A percentile compares a stretch with the other conserved stretches of the same genome.
phyloP scores from a whole-genome alignment of 306 rosid species.

The Medicago arabica region DNA sequence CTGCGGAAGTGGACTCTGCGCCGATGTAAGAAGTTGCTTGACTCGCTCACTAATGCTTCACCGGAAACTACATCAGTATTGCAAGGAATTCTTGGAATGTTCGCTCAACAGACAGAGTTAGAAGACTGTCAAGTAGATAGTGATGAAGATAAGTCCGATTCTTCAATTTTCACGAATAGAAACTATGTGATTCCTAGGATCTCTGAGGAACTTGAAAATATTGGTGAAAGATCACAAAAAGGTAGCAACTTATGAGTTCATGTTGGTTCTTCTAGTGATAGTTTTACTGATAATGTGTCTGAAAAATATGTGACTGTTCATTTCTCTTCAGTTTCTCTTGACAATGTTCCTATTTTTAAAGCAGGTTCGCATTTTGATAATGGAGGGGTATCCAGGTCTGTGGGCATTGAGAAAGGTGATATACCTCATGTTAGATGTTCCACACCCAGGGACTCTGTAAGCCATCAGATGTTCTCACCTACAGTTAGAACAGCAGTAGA shows the following conservation, averaged over 20 bases:
- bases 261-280: slow-evolving; percentile 51
- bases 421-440: slow-evolving; percentile 58
- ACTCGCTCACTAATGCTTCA: slow-evolving; percentile 49
- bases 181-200: slow-evolving; percentile 50
- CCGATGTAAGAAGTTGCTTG: slow-evolving; percentile 63
- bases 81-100: slow-evolving; percentile 58
- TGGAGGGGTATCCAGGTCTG: slow-evolving; percentile 65
- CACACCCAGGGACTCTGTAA: slow-evolving; percentile 61
- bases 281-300: slow-evolving; percentile 49
- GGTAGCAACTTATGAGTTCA: slow-evolving; percentile 51
- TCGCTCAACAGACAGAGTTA: slow-evolving; percentile 47
- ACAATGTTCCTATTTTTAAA: slow-evolving; percentile 43
- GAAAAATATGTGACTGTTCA: slow-evolving; percentile 48
- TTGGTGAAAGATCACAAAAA: slow-evolving; percentile 59
- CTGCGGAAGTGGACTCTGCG: slow-evolving; percentile 69
- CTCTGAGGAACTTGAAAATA: slow-evolving; percentile 59
- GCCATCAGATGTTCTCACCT: slow-evolving; percentile 69
- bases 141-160: slow-evolving; percentile 70
- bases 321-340: slow-evolving; percentile 54
- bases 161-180: slow-evolving; percentile 48
- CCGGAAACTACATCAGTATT: slow-evolving; percentile 55
- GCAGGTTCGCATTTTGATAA: slow-evolving; percentile 58
- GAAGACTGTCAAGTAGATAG: slow-evolving; percentile 60
- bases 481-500: slow-evolving; percentile 59
- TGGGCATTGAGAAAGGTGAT: slow-evolving; percentile 61